phyloP scores from a whole-genome alignment of 2,329 filamentous ascomycete genomes.

The Didymosphaeria variabile region DNA sequence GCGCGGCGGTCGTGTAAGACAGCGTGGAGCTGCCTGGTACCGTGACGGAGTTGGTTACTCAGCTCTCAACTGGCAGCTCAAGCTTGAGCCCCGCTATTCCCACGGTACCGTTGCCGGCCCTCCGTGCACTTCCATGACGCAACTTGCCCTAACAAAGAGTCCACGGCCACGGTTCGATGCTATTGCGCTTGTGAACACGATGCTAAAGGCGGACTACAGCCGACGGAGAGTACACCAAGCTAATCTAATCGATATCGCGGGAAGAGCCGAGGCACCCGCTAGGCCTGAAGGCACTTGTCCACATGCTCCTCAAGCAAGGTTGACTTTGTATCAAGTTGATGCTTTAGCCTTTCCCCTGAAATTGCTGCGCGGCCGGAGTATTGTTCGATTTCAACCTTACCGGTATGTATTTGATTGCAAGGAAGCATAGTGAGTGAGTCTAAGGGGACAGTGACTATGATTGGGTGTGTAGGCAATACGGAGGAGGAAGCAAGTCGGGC shows the following conservation, averaged over 20 bases:
- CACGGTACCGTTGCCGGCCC: neutral
- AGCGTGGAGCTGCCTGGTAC: constrained; percentile 19
- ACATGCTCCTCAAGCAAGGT: neutral
- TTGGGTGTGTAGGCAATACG: too few species aligned
- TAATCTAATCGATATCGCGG: neutral
- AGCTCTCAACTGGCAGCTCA: constrained; percentile 3
- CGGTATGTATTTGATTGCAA: too few species aligned
- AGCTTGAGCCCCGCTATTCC: constrained; percentile 9
- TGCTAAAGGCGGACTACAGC: neutral
- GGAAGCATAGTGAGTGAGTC: too few species aligned
- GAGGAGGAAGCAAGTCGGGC: neutral
- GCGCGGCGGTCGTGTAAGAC: constrained; percentile 14
- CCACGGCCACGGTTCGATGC: neutral
- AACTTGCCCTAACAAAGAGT: constrained; percentile 6
- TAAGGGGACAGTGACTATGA: too few species aligned
- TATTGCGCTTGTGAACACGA: neutral
- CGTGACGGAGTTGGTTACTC: constrained; percentile 14
- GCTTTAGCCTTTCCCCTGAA: neutral
- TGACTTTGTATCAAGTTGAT: neutral
- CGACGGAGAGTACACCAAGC: neutral
- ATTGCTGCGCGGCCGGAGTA: neutral
- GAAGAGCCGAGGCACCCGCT: neutral
- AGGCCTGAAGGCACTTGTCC: neutral
- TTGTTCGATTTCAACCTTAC: neutral
- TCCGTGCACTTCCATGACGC: constrained; percentile 9